These are phyloP conservation scores for Ambrosiella cleistominuta DNA, from an alignment of 2,329 filamentous ascomycete genomes.

Conservation along the genomic window DNA sequence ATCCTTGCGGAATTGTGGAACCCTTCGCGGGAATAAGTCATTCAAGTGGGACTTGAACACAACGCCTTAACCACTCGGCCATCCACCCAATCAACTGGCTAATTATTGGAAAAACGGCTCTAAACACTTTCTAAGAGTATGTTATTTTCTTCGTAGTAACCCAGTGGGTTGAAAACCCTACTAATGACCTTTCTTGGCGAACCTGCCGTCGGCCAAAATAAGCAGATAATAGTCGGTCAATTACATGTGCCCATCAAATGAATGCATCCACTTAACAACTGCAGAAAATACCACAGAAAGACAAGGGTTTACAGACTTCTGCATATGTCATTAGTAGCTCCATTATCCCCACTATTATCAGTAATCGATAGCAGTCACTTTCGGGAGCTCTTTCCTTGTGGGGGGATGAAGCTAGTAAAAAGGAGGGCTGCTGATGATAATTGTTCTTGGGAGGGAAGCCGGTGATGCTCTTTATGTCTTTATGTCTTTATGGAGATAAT, in stretches of 20 bases:
- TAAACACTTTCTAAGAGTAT: neutral
- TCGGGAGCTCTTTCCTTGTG: neutral
- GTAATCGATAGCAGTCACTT: neutral
- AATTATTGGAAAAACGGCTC: neutral
- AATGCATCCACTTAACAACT: no score
- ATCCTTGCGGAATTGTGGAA: conserved; percentile 11
- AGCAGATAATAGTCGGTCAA: no score
- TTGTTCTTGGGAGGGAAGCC: neutral
- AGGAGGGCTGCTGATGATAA: neutral
- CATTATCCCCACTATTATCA: neutral
- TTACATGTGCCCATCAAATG: no score
- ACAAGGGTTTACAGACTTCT: no score
- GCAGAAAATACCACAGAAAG: no score
- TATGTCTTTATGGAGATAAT: no score
- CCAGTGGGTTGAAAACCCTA: no score
- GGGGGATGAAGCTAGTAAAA: no score
- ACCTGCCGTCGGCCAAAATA: no score
- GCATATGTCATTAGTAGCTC: no score
- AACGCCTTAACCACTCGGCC: conserved; percentile 8
- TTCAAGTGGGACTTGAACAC: conserved; percentile 8
- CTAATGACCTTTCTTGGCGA: no score
- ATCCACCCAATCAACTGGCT: conserved; percentile 2
- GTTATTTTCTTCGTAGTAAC: neutral
- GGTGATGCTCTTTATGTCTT: no score
- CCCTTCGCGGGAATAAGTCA: conserved; percentile 9